Base-by-base conservation (phyloP, 495 filamentous ascomycete species). In the Neurospora sp. region DNA sequence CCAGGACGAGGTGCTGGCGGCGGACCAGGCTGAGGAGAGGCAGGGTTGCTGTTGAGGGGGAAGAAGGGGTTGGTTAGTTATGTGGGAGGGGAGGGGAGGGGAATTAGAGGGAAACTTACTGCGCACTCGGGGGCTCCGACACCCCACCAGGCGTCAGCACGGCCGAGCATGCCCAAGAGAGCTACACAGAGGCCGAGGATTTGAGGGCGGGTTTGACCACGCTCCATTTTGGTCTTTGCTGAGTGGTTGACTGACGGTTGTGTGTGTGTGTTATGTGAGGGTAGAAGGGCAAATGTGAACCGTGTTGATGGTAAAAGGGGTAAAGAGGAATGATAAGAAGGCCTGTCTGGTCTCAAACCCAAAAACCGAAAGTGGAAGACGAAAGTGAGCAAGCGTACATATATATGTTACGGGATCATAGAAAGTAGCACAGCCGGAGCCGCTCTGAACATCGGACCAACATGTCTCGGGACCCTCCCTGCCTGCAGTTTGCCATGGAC, bases 41-140 rank as follows among this genome's bases (percentile, higher is more conserved):
- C 83, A 85, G 69, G 75, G 75, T 79, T 85, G 80, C 82, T 84
- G 72, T 68, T 40, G 39, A 1, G 53, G 40, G 20, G 14, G 39
- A 10, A 17, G 48, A 16, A 14, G 9, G 3, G 20, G 1, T 59
- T 0, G 39, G 39, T 72, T 41, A 73, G 70, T 22, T 40, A 27
- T 59, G 40, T 14, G 38, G 17, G 44, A 40, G 40, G 9, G 59
- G 42, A 37, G 41, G 41, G 37, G 3, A 7, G 44, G 41, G 40
- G 37, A 1, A 16, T 44, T 37, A 40, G 37, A 0, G 10, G 41
- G 31, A 20, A 38, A 82, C 83, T 74, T 71, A 85, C 83, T 75
- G 82, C 83, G 70, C 83, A 85, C 37, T 80, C 78, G 1, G 83
- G 83, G 16, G 82, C 83, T 16, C 80, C 83, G 65, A 68, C 76